Conservation (phyloP, 78 protist genomes). For the Monocercomonoides exilis region DNA sequence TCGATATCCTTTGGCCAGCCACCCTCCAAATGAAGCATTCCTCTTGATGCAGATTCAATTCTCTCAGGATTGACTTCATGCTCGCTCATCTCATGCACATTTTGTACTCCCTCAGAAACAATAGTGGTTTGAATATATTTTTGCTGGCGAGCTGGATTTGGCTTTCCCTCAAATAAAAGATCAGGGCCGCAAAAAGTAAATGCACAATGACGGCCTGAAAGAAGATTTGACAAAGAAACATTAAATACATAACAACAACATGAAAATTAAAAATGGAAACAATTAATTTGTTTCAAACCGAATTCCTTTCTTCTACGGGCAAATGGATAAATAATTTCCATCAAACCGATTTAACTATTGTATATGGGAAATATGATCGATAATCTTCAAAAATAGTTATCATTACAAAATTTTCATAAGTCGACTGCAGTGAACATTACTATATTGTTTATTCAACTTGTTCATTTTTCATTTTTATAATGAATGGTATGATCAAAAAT, state of each 20-base stretch:
- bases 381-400: neutral
- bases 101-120: slow-evolving; percentile 11
- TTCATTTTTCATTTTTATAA: neutral
- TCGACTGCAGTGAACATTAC: neutral
- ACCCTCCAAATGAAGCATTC: slow-evolving; percentile 57
- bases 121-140: neutral
- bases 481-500: neutral
- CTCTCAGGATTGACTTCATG: slow-evolving; percentile 56
- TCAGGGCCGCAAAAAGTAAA: neutral
- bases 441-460: neutral
- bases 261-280: neutral
- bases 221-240: neutral
- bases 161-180: neutral
- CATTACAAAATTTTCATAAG: neutral
- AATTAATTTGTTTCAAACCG: neutral
- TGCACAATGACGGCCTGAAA: neutral
- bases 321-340: neutral
- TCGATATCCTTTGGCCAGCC: slow-evolving; percentile 69
- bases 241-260: neutral
- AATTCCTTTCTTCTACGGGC: neutral
- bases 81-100: slow-evolving; percentile 21
- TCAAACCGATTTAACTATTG: neutral
- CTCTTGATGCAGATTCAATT: neutral
- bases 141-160: neutral
- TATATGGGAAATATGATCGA: neutral